Conservation (phyloP, 352 stramenopile species). For the Peronospora destructor region DNA sequence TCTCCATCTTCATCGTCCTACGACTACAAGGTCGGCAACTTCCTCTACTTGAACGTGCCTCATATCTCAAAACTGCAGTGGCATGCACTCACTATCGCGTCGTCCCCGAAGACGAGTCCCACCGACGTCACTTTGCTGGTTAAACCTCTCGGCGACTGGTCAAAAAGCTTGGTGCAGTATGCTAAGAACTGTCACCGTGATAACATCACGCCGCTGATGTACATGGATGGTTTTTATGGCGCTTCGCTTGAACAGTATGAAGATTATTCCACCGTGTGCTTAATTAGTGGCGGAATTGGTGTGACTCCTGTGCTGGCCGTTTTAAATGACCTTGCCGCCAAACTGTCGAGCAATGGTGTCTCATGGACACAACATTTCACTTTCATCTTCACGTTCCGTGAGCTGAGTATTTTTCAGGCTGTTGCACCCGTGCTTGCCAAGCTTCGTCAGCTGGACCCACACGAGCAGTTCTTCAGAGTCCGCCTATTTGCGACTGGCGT, state of each 20-base stretch:
- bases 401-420: constrained; percentile 31
- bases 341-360: constrained; percentile 20
- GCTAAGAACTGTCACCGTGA: constrained; percentile 30
- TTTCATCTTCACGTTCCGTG: constrained; percentile 39
- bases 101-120: constrained; percentile 34
- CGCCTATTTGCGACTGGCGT: constrained; percentile 28
- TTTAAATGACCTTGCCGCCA: constrained; percentile 36
- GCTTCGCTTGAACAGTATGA: constrained; percentile 41
- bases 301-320: constrained; percentile 43
- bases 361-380: constrained; percentile 35
- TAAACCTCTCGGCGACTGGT: constrained; percentile 49
- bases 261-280: constrained; percentile 40
- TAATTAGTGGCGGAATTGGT: constrained; percentile 41
- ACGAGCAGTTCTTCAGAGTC: constrained; percentile 28
- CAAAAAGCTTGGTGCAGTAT: constrained; percentile 34
- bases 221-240: constrained; percentile 52
- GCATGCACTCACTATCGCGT: constrained; percentile 52
- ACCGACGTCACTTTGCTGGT: constrained; percentile 41
- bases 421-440: constrained; percentile 27
- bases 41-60: constrained; percentile 51
- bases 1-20: constrained; percentile 25
- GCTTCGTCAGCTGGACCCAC: constrained; percentile 33
- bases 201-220: constrained; percentile 30
- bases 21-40: constrained; percentile 50
- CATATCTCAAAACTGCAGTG: constrained; percentile 49